Evolutionary conservation across 2,329 filamentous ascomycete genomes (phyloP).

Genomic region (Rutstroemia sydowiana): DNA sequence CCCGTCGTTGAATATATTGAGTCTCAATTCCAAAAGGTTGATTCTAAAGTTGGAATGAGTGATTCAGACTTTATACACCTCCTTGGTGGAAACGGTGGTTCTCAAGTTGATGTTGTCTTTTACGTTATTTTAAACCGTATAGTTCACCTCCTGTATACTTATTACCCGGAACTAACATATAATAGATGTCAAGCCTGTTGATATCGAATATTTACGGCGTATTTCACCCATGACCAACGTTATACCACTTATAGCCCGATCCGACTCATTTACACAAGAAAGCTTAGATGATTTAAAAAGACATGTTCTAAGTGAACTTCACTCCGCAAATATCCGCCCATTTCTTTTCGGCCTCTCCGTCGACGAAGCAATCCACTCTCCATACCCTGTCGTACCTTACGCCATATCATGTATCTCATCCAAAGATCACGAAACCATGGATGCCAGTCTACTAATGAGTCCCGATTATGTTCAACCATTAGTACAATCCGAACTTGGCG

Average conservation of each 20-base stretch:
- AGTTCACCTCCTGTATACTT: constrained; percentile 19
- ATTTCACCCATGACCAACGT: constrained; percentile 73
- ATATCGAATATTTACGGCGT: constrained; percentile 64
- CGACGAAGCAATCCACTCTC: constrained; percentile 14
- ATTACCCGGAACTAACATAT: constrained; percentile 16
- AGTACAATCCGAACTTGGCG: constrained; percentile 62
- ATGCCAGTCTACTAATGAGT: constrained; percentile 88
- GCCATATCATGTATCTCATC: constrained; percentile 69
- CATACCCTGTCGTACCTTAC: constrained; percentile 47
- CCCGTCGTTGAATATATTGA: constrained; percentile 66
- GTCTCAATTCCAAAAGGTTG: constrained; percentile 56
- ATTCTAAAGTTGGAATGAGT: constrained; percentile 52
- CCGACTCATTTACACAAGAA: constrained; percentile 58
- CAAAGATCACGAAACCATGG: constrained; percentile 75
- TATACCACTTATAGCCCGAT: constrained; percentile 71
- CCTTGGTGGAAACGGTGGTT: constrained; percentile 73
- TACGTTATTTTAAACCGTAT: constrained; percentile 72
- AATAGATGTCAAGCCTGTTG: constrained; percentile 50
- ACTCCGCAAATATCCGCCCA: constrained; percentile 48
- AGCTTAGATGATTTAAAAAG: constrained; percentile 54
- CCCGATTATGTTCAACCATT: constrained; percentile 83
- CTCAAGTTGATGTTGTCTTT: constrained; percentile 76
- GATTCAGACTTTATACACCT: constrained; percentile 71
- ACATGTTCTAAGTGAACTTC: constrained; percentile 48
- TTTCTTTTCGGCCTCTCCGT: constrained; percentile 52